These are phyloP conservation scores for Withania somnifera DNA, from an alignment of 305 asterid species.

Conservation along the genomic window DNA sequence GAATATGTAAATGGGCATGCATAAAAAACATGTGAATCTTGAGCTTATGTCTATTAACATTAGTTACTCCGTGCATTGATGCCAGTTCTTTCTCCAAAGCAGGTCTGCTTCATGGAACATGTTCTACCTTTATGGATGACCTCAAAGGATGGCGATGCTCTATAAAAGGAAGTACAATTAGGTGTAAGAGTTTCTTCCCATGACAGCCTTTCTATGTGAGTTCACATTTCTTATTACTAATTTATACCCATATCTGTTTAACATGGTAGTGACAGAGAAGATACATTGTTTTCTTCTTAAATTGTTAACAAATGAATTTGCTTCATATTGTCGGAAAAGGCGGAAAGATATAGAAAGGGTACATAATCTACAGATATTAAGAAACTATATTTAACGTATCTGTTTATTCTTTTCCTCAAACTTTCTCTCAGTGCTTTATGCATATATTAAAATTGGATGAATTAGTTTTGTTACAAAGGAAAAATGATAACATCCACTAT, in stretches of 20 bases:
- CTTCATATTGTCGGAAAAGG: not conserved
- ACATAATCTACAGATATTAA: not conserved
- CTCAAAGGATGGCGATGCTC: slow-evolving; percentile 22
- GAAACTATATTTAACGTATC: no score
- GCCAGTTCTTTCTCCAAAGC: slow-evolving; percentile 68
- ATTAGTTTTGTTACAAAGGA: no score
- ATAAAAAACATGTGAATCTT: not conserved
- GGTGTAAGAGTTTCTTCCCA: slow-evolving; percentile 74
- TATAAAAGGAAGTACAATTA: slow-evolving; percentile 43
- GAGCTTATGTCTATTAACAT: not conserved
- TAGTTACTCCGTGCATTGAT: slow-evolving; percentile 5
- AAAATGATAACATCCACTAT: no score
- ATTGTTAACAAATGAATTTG: not conserved
- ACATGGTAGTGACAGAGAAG: not conserved
- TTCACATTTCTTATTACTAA: slow-evolving; percentile 11
- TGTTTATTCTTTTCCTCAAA: no score
- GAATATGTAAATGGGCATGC: not conserved
- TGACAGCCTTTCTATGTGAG: slow-evolving; percentile 56
- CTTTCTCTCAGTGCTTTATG: no score
- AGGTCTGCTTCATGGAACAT: slow-evolving; percentile 71
- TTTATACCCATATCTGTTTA: not conserved
- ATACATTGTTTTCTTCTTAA: not conserved
- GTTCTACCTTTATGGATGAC: slow-evolving; percentile 78
- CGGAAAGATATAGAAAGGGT: not conserved
- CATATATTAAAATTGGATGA: no score